Evolutionary conservation across 768 basidiomycete genomes (phyloP), one percentile per base, ranked within the genome.

Genomic region (Suillus cothurnatus): DNA sequence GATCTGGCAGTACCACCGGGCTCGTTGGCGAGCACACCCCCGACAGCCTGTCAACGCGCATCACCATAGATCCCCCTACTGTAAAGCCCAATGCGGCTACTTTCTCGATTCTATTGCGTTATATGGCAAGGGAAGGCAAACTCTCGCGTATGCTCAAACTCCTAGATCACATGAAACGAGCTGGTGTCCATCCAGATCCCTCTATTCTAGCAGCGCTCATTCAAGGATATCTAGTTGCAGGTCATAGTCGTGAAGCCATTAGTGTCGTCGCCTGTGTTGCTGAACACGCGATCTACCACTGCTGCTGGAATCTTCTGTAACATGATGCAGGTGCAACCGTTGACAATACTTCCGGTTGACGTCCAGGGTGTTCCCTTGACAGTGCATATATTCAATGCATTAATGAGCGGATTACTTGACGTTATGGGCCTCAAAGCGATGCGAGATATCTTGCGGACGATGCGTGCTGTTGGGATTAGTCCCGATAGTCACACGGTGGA

Each of bases 71-170:
- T 34, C 32, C 61, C 38, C 61, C 68, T 56, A 59, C 64, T 28
- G 63, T 82, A 31, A 71, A 59, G 62, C 87, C 90, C 26, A 84
- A 89, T 68, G 81, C 83, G 11, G 78, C 80, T 15, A 93, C 91
- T 0, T 90, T 86, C 74, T 82, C 86, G 11, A 82, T 88, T 52
- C 80, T 90, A 66, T 86, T 92, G 73, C 83, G 86, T 71, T 80
- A 85, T 68, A 73, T 86, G 62, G 83, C 82, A 39, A 73, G 69
- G 21, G 79, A 77, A 43, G 77, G 77, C 38, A 81, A 86, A 68
- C 75, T 85, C 49, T 67, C 79, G 23, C 79, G 79, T 52, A 83
- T 86, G 11, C 70, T 85, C 63, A 73, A 77, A 31, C 75, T 88
- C 53, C 75, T 86, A 61, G 73, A 81, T 39, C 78, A 77, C 34